A percentile compares a stretch with the other conserved stretches of the same genome.
Evolutionary conservation across 768 basidiomycete genomes (phyloP).

Genomic region (Leucosporidium yakuticum): DNA sequence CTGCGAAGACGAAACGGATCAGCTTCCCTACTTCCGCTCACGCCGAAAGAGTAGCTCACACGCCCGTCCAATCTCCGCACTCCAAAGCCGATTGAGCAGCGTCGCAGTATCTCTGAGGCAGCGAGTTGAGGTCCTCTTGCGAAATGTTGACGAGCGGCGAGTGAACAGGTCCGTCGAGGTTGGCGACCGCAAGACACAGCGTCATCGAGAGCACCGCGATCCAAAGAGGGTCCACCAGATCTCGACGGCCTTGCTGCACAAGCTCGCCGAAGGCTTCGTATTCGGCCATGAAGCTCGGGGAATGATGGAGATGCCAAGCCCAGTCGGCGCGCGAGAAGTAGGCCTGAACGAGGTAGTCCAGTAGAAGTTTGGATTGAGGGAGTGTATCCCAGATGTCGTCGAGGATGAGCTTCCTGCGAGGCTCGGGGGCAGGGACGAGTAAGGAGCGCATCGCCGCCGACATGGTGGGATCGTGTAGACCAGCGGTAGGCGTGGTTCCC

Average conservation of each 20-base stretch:
- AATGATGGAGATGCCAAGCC: conserved; percentile 19
- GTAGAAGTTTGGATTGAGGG: background rate
- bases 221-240: conserved; percentile 27
- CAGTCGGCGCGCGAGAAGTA: conserved; percentile 16
- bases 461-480: background rate
- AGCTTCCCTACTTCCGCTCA: no score
- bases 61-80: conserved; percentile 18
- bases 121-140: conserved; percentile 2
- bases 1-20: no score
- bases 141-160: conserved; percentile 10
- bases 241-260: conserved; percentile 2
- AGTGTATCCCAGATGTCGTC: conserved; percentile 5
- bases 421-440: background rate
- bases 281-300: conserved; percentile 20
- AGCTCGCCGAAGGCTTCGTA: conserved; percentile 14
- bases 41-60: no score
- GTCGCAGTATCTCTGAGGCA: conserved; percentile 1
- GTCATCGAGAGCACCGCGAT: conserved; percentile 22
- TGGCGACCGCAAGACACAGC: conserved; percentile 10
- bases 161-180: conserved; percentile 2
- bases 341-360: conserved; percentile 11
- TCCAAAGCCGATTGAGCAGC: conserved; percentile 4
- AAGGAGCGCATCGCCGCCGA: conserved; percentile 11
- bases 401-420: conserved; percentile 5
- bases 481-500: no score